Conservation (phyloP, 2,329 filamentous ascomycete genomes). For the Arthrobotrys pseudoclavata region DNA sequence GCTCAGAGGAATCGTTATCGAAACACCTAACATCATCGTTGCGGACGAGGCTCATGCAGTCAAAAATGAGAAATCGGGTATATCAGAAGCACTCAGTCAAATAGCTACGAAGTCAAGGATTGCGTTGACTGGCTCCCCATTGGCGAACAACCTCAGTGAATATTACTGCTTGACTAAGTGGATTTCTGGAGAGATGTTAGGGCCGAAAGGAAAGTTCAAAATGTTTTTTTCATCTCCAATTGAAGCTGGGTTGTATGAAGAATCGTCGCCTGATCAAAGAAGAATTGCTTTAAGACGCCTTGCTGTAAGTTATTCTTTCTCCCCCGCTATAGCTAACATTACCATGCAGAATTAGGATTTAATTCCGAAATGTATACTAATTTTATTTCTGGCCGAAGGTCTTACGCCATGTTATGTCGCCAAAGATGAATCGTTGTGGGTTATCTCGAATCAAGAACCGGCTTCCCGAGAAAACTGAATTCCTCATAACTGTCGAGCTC, state of each 20-base stretch:
- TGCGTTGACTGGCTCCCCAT: slow-evolving; percentile 86
- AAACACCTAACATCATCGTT: slow-evolving; percentile 79
- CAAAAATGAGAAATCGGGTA: slow-evolving; percentile 74
- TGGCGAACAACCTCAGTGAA: slow-evolving; percentile 86
- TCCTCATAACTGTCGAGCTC: slow-evolving; percentile 80
- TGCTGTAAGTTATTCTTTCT: slow-evolving; percentile 10
- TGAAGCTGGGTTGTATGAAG: slow-evolving; percentile 76
- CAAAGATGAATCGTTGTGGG: slow-evolving; percentile 83
- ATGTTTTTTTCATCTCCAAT: slow-evolving; percentile 80
- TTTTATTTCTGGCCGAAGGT: slow-evolving; percentile 63
- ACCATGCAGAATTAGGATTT: background rate
- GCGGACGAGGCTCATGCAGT: slow-evolving; percentile 87
- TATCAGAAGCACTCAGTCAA: slow-evolving; percentile 71
- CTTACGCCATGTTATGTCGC: slow-evolving; percentile 70
- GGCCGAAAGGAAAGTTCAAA: slow-evolving; percentile 75
- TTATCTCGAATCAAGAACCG: slow-evolving; percentile 76
- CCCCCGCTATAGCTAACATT: background rate
- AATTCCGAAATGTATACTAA: slow-evolving; percentile 65
- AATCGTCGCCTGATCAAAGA: slow-evolving; percentile 70
- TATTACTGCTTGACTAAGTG: slow-evolving; percentile 89
- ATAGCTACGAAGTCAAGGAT: slow-evolving; percentile 80
- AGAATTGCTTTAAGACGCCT: slow-evolving; percentile 20
- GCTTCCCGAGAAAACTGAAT: slow-evolving; percentile 82
- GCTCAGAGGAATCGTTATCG: slow-evolving; percentile 67
- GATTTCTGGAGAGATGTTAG: slow-evolving; percentile 83